A percentile compares a stretch with the other conserved stretches of the same genome.
Conservation (phyloP, 352 stramenopile species). For the Blastocystis hominis region DNA sequence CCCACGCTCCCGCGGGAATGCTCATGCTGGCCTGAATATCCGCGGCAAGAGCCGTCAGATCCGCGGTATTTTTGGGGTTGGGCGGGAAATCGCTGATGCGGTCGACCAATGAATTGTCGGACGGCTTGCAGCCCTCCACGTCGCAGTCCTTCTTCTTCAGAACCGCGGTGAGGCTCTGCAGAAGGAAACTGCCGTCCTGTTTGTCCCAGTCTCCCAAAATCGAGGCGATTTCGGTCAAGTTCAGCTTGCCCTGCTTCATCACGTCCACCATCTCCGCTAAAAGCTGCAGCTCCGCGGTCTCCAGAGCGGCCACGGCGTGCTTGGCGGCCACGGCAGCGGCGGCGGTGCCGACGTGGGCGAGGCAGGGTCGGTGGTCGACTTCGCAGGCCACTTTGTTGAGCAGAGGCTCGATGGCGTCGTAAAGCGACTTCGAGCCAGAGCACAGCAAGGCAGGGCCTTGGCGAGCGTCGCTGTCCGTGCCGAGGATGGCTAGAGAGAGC, state of each 20-base stretch:
- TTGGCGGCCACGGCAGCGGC: background rate
- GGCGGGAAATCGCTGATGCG: background rate
- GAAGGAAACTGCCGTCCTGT: background rate
- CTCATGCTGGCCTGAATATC: background rate
- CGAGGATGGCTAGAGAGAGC: background rate
- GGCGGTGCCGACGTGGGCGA: background rate
- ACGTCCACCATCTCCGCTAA: background rate
- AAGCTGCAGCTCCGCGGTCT: background rate
- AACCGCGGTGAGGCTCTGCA: background rate
- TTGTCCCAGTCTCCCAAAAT: background rate
- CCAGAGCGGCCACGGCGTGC: background rate
- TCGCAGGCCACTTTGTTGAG: background rate
- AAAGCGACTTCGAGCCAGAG: background rate
- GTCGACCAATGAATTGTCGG: background rate
- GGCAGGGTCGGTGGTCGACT: background rate
- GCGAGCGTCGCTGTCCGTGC: background rate
- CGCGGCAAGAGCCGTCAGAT: background rate
- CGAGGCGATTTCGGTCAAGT: background rate
- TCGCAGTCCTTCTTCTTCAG: constrained; percentile 17
- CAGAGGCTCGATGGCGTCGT: background rate
- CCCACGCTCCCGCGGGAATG: background rate
- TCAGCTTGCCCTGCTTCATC: background rate
- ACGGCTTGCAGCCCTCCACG: constrained; percentile 12
- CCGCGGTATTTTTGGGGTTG: background rate
- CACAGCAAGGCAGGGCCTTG: background rate